Evolutionary conservation across 2,329 filamentous ascomycete genomes (phyloP).

Genomic region (Pezicula neosporulosa): DNA sequence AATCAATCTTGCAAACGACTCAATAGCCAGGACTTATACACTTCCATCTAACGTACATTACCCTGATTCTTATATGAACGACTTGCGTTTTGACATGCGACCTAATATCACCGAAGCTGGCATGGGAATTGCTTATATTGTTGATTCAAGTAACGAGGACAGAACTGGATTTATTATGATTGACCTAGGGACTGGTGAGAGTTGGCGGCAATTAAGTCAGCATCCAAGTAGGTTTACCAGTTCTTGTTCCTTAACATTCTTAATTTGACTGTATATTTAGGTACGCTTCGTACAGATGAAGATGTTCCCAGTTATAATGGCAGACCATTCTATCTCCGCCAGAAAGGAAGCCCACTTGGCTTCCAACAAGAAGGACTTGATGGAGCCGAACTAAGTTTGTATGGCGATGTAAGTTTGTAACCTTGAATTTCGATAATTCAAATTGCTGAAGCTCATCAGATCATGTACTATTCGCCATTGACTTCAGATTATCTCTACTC

Average conservation of each 20-base stretch:
- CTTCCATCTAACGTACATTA: constrained; percentile 38
- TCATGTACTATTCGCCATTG: constrained; percentile 40
- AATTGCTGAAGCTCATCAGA: constrained; percentile 11
- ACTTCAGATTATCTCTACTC: constrained; percentile 31
- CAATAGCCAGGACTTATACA: constrained; percentile 31
- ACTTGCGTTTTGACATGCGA: constrained; percentile 43
- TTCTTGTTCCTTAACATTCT: too few relatives aligned
- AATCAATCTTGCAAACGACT: constrained; percentile 36
- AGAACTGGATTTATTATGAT: constrained; percentile 43
- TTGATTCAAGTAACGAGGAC: constrained; percentile 42
- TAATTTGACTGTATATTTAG: too few relatives aligned
- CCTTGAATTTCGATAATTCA: too few relatives aligned
- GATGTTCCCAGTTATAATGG: too few relatives aligned
- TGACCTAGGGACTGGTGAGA: constrained; percentile 31
- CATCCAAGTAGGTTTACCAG: too few relatives aligned
- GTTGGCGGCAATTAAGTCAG: too few relatives aligned
- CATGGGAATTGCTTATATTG: constrained; percentile 39
- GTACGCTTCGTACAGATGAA: too few relatives aligned
- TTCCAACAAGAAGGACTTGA: too few relatives aligned
- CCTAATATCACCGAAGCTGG: constrained; percentile 33
- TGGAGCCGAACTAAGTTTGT: too few relatives aligned
- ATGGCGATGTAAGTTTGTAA: too few relatives aligned
- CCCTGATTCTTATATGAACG: constrained; percentile 43
- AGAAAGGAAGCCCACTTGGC: too few relatives aligned
- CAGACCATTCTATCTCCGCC: too few relatives aligned